Base-by-base conservation (phyloP, 768 basidiomycete species). In the Russula sp. region DNA sequence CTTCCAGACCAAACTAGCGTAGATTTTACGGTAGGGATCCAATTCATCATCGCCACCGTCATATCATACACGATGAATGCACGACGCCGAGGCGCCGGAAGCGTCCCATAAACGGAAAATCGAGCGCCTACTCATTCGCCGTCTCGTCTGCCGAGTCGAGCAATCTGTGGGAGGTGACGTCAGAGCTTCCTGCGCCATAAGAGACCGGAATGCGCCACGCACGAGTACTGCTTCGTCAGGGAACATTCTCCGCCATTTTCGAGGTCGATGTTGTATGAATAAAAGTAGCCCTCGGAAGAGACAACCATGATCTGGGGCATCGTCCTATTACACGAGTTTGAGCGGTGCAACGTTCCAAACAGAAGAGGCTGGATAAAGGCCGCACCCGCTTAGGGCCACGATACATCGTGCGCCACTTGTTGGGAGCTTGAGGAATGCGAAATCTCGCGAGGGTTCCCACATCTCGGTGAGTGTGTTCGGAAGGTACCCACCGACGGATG, bases 241-340 rank as follows among this genome's bases (percentile, higher is more conserved):
- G 88, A 83, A 69, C 96, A 98, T 74, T 99, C 96, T 3, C 96
- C 96, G 3, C 96, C 96, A 56, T 88, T 87, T 74, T 99, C 96
- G 64, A 98, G 76, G 75, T 99, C 96, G 70, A 99, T 96, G 69
- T 82, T 91, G 74, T 98, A 98, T 16, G 89, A 85, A 71, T 99
- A 98, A 73, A 97, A 96, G 69, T 93, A 90, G 1, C 96, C 96
- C 62, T 98, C 94, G 0, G 91, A 90, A 0, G 94, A 94, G 61
- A 98, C 84, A 27, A 99, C 94, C 92, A 97, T 96, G 11, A 98
- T 88, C 64, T 99, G 96, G 0, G 96, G 95, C 76, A 91, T 89
- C 7, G 93, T 94, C 18, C 92, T 94, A 70, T 16, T 45, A 31
- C 2, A 27, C 27, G 27, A 27, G 27, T 27, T 27, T 31, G 8